Evolutionary conservation across 2,329 filamentous ascomycete genomes (phyloP).

Genomic region (Sporothrix sp.): DNA sequence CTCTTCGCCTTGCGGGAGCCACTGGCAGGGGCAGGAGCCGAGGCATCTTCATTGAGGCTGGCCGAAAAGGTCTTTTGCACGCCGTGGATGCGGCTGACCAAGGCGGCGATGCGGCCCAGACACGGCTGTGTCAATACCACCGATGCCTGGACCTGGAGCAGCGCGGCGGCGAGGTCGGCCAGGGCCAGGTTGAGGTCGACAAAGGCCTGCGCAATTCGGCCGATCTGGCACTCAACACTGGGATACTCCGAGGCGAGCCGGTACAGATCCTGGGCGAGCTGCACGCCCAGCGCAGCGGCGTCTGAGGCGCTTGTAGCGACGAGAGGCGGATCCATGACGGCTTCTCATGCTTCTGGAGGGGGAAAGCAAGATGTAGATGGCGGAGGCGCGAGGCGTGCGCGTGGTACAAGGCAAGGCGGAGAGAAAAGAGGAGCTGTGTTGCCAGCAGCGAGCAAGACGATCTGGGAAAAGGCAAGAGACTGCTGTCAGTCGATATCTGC

Average conservation of each 20-base stretch:
- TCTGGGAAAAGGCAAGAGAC: too few relatives aligned
- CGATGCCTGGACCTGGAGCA: neutral
- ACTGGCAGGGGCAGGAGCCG: neutral
- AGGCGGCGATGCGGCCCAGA: neutral
- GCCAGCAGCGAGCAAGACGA: neutral
- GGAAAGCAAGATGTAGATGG: too few relatives aligned
- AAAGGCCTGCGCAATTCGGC: slow-evolving; percentile 17
- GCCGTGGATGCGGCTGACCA: slow-evolving; percentile 13
- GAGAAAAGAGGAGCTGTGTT: neutral
- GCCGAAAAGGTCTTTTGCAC: slow-evolving; percentile 10
- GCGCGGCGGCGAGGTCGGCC: slow-evolving; percentile 11
- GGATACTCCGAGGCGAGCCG: slow-evolving; percentile 13
- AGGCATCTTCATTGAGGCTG: neutral
- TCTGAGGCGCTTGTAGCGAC: slow-evolving; percentile 14
- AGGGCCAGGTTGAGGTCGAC: slow-evolving; percentile 16
- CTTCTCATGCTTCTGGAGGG: slow-evolving; percentile 9
- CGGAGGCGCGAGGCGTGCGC: neutral
- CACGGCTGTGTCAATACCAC: neutral
- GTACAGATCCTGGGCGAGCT: slow-evolving; percentile 16
- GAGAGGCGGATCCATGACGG: slow-evolving; percentile 10
- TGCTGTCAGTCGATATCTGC: too few relatives aligned
- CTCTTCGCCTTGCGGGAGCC: neutral
- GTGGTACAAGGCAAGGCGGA: neutral
- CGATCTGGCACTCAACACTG: slow-evolving; percentile 14
- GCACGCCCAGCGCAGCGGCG: slow-evolving; percentile 15